Percentiles rank a stretch among this genome's conserved stretches.
phyloP scores from a whole-genome alignment of 805 yeast species.

The Ogataea nonfermentans region DNA sequence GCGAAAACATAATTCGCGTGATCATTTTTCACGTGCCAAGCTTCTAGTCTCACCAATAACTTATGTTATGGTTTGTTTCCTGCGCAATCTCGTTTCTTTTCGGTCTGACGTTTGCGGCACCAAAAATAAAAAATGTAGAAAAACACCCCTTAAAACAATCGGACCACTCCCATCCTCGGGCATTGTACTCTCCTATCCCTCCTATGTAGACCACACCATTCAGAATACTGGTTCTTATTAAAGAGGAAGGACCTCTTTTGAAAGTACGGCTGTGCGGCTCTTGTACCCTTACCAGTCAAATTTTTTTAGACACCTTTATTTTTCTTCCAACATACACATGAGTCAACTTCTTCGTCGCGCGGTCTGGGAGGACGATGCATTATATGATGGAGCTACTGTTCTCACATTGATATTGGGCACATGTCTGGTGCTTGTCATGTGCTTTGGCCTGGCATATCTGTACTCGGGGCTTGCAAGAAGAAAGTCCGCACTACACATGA shows the following conservation, averaged over 20 bases:
- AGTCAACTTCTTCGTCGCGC: constrained; percentile 19
- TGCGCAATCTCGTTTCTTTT: constrained; percentile 17
- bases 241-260: too few relatives aligned
- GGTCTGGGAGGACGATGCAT: constrained; percentile 25
- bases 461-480: constrained; percentile 90
- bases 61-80: constrained; percentile 1
- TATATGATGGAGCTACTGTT: constrained; percentile 46
- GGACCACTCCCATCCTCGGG: too few relatives aligned
- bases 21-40: not conserved
- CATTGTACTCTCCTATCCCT: too few relatives aligned
- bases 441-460: constrained; percentile 90
- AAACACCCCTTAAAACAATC: too few relatives aligned
- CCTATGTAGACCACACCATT: too few relatives aligned
- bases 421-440: constrained; percentile 81
- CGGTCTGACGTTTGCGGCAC: not conserved
- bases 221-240: too few relatives aligned
- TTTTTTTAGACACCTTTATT: not conserved
- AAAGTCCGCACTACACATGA: constrained; percentile 83
- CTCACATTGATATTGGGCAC: constrained; percentile 58
- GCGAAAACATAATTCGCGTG: constrained; percentile 1
- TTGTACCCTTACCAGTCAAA: constrained; percentile 4
- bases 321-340: constrained; percentile 5
- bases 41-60: constrained; percentile 1
- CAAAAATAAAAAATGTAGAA: too few relatives aligned
- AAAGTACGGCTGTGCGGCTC: constrained; percentile 8